These are phyloP conservation scores for Cucurbita ficifolia DNA, from an alignment of 306 rosid species.

Conservation along the genomic window DNA sequence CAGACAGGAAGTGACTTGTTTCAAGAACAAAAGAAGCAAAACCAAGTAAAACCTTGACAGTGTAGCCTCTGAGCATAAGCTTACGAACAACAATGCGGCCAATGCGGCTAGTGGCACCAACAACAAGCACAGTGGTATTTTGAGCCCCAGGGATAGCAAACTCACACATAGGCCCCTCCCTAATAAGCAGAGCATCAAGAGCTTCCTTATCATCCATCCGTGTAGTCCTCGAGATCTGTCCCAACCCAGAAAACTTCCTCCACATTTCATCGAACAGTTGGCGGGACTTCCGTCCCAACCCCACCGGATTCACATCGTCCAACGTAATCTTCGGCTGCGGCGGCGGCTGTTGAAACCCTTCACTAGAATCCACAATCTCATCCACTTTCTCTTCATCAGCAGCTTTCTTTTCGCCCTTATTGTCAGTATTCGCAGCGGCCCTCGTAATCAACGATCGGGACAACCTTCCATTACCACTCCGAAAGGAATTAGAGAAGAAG, in stretches of 20 bases:
- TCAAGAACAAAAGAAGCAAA: background rate
- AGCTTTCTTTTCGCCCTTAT: background rate
- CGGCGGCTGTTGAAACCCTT: slow-evolving; percentile 5
- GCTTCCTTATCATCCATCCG: slow-evolving; percentile 53
- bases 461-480: background rate
- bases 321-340: slow-evolving; percentile 37
- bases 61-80: slow-evolving; percentile 88
- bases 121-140: slow-evolving; percentile 74
- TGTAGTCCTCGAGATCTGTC: slow-evolving; percentile 79
- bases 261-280: slow-evolving; percentile 83
- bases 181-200: slow-evolving; percentile 59
- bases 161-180: slow-evolving; percentile 92
- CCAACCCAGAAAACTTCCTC: slow-evolving; percentile 88
- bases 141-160: slow-evolving; percentile 88
- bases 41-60: slow-evolving; percentile 42
- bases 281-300: slow-evolving; percentile 70
- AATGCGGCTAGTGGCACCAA: slow-evolving; percentile 83
- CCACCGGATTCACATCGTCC: slow-evolving; percentile 86
- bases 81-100: slow-evolving; percentile 85
- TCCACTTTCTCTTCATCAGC: background rate
- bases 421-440: slow-evolving; percentile 1
- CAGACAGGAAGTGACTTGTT: background rate
- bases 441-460: background rate
- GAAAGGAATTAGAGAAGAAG: background rate
- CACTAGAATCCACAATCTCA: background rate